Percentiles rank a stretch among this genome's conserved stretches.
These are phyloP conservation scores for Persicaria maculosa DNA, from an alignment of 148 eudicot genomes.

Conservation along the genomic window DNA sequence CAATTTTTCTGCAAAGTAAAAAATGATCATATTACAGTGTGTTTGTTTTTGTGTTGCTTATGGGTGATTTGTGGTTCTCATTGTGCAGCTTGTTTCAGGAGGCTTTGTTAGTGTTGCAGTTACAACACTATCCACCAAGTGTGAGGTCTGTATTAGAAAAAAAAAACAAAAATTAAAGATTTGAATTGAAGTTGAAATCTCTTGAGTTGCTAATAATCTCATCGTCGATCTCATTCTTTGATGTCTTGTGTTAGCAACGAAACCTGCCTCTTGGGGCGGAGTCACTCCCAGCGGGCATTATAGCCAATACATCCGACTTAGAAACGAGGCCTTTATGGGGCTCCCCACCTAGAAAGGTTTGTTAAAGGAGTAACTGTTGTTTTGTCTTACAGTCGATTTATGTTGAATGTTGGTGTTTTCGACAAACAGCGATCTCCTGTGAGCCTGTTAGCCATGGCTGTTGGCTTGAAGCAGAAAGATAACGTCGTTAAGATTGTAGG, in stretches of 20 bases:
- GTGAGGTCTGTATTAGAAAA: conserved; percentile 36
- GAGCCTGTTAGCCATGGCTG: conserved; percentile 62
- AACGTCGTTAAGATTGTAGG: conserved; percentile 45
- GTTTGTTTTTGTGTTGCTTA: too few species aligned
- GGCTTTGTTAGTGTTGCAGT: conserved; percentile 18
- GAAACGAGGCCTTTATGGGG: conserved; percentile 66
- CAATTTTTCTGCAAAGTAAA: too few species aligned
- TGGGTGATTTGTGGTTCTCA: neutral
- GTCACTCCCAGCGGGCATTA: conserved; percentile 50
- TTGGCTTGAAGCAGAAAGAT: conserved; percentile 53
- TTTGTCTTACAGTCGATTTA: neutral
- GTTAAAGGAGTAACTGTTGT: neutral
- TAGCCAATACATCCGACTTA: conserved; percentile 45
- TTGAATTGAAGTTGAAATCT: neutral
- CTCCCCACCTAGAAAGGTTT: conserved; percentile 38
- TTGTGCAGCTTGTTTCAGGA: conserved; percentile 4
- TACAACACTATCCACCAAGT: conserved; percentile 24
- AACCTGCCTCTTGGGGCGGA: conserved; percentile 44
- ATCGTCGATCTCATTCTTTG: neutral
- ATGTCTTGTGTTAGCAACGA: conserved; percentile 26
- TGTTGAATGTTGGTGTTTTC: neutral
- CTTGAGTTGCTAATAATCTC: neutral
- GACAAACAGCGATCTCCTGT: conserved; percentile 24
- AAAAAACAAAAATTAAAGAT: too few species aligned
- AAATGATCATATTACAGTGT: too few species aligned